A percentile compares a stretch with the other conserved stretches of the same genome.
Conservation (phyloP, 192 early-diverging fungal genomes). For the Dispira simplex region DNA sequence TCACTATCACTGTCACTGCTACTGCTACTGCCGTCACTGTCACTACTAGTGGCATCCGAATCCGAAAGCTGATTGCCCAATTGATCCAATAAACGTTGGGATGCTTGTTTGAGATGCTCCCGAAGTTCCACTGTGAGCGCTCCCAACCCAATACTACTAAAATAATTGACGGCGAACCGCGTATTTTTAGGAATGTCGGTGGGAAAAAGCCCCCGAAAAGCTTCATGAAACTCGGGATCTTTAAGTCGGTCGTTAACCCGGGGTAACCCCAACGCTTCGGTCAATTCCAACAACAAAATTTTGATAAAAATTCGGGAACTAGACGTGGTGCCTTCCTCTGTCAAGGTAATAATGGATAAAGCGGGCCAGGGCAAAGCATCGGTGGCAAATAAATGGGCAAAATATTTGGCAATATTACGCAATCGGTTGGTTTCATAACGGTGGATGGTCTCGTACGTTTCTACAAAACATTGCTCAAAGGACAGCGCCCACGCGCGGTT, state of each 20-base stretch:
- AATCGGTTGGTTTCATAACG: constrained; percentile 84
- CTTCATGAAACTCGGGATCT: constrained; percentile 53
- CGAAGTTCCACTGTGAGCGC: constrained; percentile 85
- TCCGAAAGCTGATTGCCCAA: constrained; percentile 9
- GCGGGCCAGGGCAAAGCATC: constrained; percentile 78
- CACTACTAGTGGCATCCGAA: constrained; percentile 10
- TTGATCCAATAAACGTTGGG: constrained; percentile 12
- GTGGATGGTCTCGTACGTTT: constrained; percentile 83
- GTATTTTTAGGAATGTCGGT: constrained; percentile 73
- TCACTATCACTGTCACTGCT: not conserved
- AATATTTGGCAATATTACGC: constrained; percentile 85
- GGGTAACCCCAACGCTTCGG: constrained; percentile 66
- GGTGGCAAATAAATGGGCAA: constrained; percentile 72
- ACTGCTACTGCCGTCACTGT: not conserved
- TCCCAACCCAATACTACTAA: constrained; percentile 85
- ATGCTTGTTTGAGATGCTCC: constrained; percentile 58
- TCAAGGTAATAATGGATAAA: constrained; percentile 61
- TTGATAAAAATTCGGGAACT: constrained; percentile 95
- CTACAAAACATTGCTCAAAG: constrained; percentile 63
- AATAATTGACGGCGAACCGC: constrained; percentile 97
- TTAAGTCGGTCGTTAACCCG: constrained; percentile 52
- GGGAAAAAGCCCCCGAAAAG: constrained; percentile 79
- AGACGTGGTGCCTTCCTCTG: constrained; percentile 91
- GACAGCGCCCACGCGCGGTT: constrained; percentile 60
- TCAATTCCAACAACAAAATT: constrained; percentile 82